Conservation (phyloP, 805 yeast genomes). For the Blastobotrys terrestris region DNA sequence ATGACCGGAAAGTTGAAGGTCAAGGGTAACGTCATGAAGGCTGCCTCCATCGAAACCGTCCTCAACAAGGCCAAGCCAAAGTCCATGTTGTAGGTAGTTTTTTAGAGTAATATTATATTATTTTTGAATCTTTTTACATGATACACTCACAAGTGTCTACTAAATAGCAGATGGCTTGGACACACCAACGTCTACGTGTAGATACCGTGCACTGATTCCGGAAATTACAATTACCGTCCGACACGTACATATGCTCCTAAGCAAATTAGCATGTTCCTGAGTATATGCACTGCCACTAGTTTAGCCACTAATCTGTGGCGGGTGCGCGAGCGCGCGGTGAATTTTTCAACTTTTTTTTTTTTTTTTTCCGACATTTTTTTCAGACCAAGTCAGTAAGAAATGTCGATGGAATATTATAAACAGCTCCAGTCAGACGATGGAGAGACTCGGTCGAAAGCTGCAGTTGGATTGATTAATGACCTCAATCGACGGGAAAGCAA, state of each 20-base stretch:
- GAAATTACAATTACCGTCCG: too few species aligned
- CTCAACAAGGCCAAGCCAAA: slow-evolving; percentile 49
- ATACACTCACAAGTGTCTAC: too few species aligned
- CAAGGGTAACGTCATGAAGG: slow-evolving; percentile 88
- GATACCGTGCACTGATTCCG: too few species aligned
- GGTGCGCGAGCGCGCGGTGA: not conserved
- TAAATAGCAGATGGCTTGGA: too few species aligned
- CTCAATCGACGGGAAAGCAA: slow-evolving; percentile 34
- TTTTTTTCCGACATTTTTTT: not conserved
- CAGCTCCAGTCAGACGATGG: slow-evolving; percentile 70
- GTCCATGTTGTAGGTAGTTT: slow-evolving; percentile 9
- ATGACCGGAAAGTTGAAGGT: slow-evolving; percentile 80
- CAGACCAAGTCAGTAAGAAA: not conserved
- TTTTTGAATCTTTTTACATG: too few species aligned
- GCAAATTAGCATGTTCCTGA: too few species aligned
- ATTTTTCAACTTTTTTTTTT: not conserved
- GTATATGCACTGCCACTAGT: too few species aligned
- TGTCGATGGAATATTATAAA: slow-evolving; percentile 40
- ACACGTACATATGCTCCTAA: too few species aligned
- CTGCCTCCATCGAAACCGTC: slow-evolving; percentile 65
- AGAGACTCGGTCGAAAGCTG: slow-evolving; percentile 65
- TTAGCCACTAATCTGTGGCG: not conserved
- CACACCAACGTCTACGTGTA: too few species aligned
- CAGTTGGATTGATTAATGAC: slow-evolving; percentile 57
- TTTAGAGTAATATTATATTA: too few species aligned